Conservation (phyloP, 176 grass and related monocot genomes). For the Otatea glauca region DNA sequence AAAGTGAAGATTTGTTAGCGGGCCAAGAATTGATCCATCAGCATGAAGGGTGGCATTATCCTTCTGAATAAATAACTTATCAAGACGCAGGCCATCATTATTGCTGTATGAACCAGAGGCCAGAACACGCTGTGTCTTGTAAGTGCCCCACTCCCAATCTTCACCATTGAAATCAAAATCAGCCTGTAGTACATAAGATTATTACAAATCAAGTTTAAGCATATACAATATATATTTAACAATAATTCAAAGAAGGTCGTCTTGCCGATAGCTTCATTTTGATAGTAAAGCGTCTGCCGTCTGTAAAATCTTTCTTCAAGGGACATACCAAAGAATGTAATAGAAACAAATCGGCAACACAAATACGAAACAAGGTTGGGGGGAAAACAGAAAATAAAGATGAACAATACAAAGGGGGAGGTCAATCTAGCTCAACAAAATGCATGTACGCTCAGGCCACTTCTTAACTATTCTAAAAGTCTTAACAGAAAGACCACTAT, state of each 20-base stretch:
- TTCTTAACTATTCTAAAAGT: conserved; percentile 4
- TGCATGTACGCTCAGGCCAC: conserved; percentile 5
- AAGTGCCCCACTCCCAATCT: conserved; percentile 98
- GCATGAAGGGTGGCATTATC: conserved; percentile 98
- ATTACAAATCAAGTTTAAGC: conserved; percentile 29
- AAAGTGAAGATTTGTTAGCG: conserved; percentile 98
- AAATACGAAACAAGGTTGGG: conserved; percentile 1
- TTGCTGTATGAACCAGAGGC: conserved; percentile 91
- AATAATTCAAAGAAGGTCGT: conserved; percentile 21
- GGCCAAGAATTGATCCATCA: conserved; percentile 89
- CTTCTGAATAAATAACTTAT: conserved; percentile 98
- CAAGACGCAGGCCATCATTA: conserved; percentile 87
- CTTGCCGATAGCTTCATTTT: conserved; percentile 11
- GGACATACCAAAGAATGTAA: conserved; percentile 31
- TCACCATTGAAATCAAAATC: conserved; percentile 98
- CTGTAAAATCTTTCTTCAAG: conserved; percentile 7
- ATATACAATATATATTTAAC: conserved; percentile 25
- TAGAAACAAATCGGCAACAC: conserved; percentile 3
- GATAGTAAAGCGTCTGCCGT: conserved; percentile 25
- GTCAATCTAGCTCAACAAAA: conserved; percentile 22
- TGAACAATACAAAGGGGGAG: conserved; percentile 13
- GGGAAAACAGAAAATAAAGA: conserved; percentile 14
- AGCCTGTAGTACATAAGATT: conserved; percentile 56
- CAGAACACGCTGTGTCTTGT: conserved; percentile 83
- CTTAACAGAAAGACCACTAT: conserved; percentile 38